Base-by-base conservation (phyloP, 495 filamentous ascomycete genomes). In the Neurospora sp. region DNA sequence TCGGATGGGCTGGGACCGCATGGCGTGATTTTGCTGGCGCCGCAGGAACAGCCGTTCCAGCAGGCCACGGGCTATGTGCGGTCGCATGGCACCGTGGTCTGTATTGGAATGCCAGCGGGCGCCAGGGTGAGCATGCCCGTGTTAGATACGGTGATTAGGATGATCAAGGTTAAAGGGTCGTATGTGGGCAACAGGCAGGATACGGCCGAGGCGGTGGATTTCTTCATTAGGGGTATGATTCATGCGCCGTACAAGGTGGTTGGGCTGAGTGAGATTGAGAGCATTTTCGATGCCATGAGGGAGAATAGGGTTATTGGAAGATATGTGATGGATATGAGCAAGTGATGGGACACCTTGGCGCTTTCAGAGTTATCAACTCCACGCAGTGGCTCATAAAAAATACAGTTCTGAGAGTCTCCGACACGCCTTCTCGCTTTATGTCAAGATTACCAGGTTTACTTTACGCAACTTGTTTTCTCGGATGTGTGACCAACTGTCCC, bases 161-260 rank as follows among this genome's bases (percentile, higher is more conserved):
- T 97, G 92, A 90, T 97, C 81, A 91, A 82, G 72, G 96, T 98
- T 84, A 93, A 92, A 82, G 94, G 94, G 65, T 92, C 89, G 73
- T 97, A 97, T 79, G 94, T 98, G 69, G 94, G 94, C 39, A 97
- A 93, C 81, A 87, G 92, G 68, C 87, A 91, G 78, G 94, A 98
- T 77, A 91, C 86, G 0, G 85, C 88, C 10, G 94, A 97, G 79
- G 94, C 94, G 8, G 82, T 97, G 40, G 93, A 96, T 74, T 97
- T 97, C 86, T 97, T 90, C 83, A 80, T 86, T 39, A 85, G 92
- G 22, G 94, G 94, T 0, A 78, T 94, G 74, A 94, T 97, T 85
- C 89, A 93, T 68, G 89, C 89, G 0, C 94, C 94, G 0, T 94
- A 90, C 85, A 95, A 97, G 89, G 86, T 86, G 35, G 88, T 89